A percentile compares a stretch with the other conserved stretches of the same genome.
These are phyloP conservation scores for Usnea hakonensis DNA, from an alignment of 495 filamentous ascomycete genomes.

Conservation along the genomic window DNA sequence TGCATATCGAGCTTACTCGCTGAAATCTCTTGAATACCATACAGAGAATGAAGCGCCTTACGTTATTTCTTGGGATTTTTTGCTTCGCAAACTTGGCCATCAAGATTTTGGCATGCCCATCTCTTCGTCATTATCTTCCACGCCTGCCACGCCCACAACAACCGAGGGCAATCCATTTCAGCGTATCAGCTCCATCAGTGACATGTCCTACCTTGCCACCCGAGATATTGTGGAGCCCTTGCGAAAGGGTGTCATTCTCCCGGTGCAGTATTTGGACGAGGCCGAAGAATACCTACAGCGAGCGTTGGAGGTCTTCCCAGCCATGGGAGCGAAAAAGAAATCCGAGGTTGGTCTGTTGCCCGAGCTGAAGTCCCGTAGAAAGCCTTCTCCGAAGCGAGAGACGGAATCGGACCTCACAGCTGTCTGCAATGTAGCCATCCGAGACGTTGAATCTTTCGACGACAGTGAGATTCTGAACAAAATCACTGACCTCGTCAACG, in stretches of 20 bases:
- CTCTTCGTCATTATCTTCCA: constrained; percentile 67
- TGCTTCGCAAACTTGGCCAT: constrained; percentile 82
- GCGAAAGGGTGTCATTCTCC: constrained; percentile 91
- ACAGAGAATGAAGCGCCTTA: constrained; percentile 68
- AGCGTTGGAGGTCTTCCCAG: constrained; percentile 75
- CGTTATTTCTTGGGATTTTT: constrained; percentile 90
- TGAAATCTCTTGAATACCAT: constrained; percentile 84
- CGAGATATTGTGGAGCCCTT: constrained; percentile 62
- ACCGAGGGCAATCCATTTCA: constrained; percentile 56
- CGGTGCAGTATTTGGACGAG: constrained; percentile 88
- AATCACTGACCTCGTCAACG: constrained; percentile 66
- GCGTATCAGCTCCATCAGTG: constrained; percentile 86
- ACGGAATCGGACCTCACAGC: constrained; percentile 61
- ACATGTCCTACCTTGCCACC: constrained; percentile 78
- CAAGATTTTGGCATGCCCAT: constrained; percentile 77
- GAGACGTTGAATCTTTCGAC: constrained; percentile 79
- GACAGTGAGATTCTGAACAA: constrained; percentile 72
- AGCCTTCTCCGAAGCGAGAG: constrained; percentile 37
- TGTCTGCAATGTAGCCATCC: constrained; percentile 85
- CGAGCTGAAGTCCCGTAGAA: constrained; percentile 65
- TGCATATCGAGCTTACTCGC: constrained; percentile 88
- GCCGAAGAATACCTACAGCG: constrained; percentile 73
- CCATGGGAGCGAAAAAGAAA: constrained; percentile 39
- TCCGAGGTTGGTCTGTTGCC: constrained; percentile 52
- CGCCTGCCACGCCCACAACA: constrained; percentile 71